Conservation (phyloP, 2,329 filamentous ascomycete genomes). For the Cladophialophora psammophila region DNA sequence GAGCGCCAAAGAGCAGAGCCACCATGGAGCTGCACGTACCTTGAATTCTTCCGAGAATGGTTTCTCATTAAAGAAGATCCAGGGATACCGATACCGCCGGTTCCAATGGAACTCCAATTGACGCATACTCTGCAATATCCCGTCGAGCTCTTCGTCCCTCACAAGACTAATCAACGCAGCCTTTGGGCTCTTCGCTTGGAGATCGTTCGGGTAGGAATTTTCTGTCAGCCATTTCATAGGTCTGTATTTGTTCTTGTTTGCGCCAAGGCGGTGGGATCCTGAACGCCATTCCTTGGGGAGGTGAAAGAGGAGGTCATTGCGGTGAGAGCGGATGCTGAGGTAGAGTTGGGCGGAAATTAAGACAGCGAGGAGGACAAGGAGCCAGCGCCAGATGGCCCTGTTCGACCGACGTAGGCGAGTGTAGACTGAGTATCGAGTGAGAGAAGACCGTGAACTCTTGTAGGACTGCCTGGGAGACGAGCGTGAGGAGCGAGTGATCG, state of each 20-base stretch:
- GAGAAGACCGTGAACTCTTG: background rate
- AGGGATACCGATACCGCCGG: slow-evolving; percentile 46
- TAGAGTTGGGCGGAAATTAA: slow-evolving; percentile 11
- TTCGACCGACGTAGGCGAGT: slow-evolving; percentile 1
- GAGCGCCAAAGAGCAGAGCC: background rate
- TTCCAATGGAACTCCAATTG: slow-evolving; percentile 47
- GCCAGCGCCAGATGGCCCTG: slow-evolving; percentile 22
- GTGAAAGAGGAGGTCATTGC: slow-evolving; percentile 2
- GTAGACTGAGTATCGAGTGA: background rate
- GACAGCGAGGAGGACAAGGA: slow-evolving; percentile 19
- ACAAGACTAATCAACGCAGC: slow-evolving; percentile 48
- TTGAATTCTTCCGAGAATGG: slow-evolving; percentile 47
- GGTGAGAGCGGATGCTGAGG: background rate
- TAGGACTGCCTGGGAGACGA: background rate
- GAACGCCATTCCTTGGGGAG: slow-evolving; percentile 13
- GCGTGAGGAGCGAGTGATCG: background rate
- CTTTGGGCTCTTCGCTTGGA: slow-evolving; percentile 35
- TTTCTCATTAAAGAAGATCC: slow-evolving; percentile 49
- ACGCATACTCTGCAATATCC: slow-evolving; percentile 46
- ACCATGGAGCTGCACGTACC: slow-evolving; percentile 27
- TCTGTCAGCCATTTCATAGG: slow-evolving; percentile 35
- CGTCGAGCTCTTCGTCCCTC: slow-evolving; percentile 45
- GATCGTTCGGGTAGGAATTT: slow-evolving; percentile 30
- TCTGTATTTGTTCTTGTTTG: slow-evolving; percentile 14
- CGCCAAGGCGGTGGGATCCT: background rate